Conservation (phyloP, 2,329 filamentous ascomycete genomes). For the Apiospora koreana region DNA sequence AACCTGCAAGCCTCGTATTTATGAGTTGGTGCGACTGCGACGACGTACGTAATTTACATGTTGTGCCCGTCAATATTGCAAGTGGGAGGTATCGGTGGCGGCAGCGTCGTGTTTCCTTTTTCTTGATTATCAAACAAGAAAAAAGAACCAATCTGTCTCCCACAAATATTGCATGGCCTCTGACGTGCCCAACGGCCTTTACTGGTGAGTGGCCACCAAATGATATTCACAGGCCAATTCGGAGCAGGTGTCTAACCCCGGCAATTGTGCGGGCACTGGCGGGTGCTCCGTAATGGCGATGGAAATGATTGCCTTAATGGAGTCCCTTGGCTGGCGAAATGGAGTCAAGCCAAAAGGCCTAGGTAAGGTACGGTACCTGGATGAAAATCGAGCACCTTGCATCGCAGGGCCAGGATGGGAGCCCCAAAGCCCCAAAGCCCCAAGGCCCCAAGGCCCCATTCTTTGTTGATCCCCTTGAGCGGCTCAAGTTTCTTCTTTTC, state of each 20-base stretch:
- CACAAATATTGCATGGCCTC: not conserved
- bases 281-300: not conserved
- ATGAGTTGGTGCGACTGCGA: not conserved
- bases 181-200: not conserved
- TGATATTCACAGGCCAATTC: too few relatives aligned
- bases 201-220: too few relatives aligned
- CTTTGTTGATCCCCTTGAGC: not conserved
- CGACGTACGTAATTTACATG: not conserved
- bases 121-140: not conserved
- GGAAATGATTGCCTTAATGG: not conserved
- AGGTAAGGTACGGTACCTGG: not conserved
- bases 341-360: not conserved
- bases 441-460: not conserved
- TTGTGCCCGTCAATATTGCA: not conserved
- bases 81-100: not conserved
- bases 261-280: not conserved
- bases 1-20: slow-evolving; percentile 1
- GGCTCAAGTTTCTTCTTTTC: slow-evolving; percentile 5
- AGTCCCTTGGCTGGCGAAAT: not conserved
- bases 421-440: not conserved
- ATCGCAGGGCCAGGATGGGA: not conserved
- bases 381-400: not conserved
- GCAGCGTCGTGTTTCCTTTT: not conserved
- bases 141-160: not conserved
- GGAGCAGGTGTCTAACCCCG: not conserved